Percentiles rank a stretch among this genome's conserved stretches.
Conservation (phyloP, 352 stramenopile species). For the Phytophthora pluvialis region DNA sequence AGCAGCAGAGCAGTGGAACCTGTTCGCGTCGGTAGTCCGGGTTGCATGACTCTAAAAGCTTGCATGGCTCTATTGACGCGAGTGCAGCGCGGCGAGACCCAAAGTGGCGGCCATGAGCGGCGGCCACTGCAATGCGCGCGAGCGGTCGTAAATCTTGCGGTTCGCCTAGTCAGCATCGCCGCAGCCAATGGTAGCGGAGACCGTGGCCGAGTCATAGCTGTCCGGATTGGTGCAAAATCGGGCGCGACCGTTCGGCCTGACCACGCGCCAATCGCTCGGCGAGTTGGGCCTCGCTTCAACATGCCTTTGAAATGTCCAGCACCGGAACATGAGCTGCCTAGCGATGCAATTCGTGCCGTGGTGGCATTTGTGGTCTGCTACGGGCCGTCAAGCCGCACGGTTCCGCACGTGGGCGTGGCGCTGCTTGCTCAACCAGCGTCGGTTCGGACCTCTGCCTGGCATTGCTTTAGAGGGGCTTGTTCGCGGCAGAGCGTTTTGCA, state of each 20-base stretch:
- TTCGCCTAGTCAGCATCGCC: constrained; percentile 3
- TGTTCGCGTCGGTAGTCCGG: constrained; percentile 3
- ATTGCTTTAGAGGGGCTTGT: background rate
- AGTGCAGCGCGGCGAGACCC: constrained; percentile 3
- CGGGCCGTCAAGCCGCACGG: no score
- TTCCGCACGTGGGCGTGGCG: background rate
- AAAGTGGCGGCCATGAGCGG: constrained; percentile 18
- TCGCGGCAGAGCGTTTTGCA: constrained; percentile 10
- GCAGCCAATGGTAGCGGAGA: constrained; percentile 5
- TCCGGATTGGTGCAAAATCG: constrained; percentile 8
- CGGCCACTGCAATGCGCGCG: constrained; percentile 1
- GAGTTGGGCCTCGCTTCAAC: constrained; percentile 4
- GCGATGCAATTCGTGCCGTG: background rate
- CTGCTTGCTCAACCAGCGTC: background rate
- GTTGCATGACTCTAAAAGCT: constrained; percentile 3
- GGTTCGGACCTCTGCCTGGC: background rate
- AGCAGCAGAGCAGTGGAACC: background rate
- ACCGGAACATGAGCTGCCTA: background rate
- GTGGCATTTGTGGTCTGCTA: no score
- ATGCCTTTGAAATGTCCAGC: background rate
- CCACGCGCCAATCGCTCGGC: constrained; percentile 4
- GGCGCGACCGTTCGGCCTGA: constrained; percentile 18
- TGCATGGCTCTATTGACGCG: background rate
- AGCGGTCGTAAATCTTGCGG: constrained; percentile 13
- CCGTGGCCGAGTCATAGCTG: constrained; percentile 6